Base-by-base conservation (phyloP, 2,329 filamentous ascomycete genomes). In the Colletotrichum sp. region DNA sequence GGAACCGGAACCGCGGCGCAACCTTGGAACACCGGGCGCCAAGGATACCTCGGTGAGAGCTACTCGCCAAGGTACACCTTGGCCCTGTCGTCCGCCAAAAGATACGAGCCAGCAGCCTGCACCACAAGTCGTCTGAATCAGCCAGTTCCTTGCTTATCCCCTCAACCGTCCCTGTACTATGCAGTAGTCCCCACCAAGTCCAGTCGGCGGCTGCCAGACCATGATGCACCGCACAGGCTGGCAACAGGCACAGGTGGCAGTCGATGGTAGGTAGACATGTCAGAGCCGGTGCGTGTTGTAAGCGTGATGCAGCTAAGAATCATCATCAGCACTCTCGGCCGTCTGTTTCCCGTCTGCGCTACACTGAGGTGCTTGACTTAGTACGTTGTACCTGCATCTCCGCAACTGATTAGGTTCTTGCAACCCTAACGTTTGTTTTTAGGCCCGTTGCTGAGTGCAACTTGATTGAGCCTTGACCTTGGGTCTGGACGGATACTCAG, bases 1-100 rank as follows among this genome's bases (percentile, higher is more conserved):
- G 75, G 75, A 76, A 76, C 75, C 75, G 67, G 71, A 62, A 76
- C 65, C 26, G 62, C 74, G 70, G 65, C 74, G 59, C 71, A 57
- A 30, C 65, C 74, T 69, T 65, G 64, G 64, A 73, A 73, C 73
- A 64, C 64, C 73, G 70, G 69, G 63, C 73, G 73, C 63, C 69
- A 73, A 76, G 73, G 60, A 62, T 39, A 72, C 55, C 10, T 64
- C 55, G 39, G 24, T 63, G 36, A 24, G 36, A 34, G 67, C 55
- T 26, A 13, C 34, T 9, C 5, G 18, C 4, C 18, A 21, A 60
- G 21, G 74, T 76, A 76, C 8, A 65, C 21, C 49, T 36, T 21
- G 5, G n/a, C 44, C 26, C 21, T 26, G 9, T 6, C 49, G 16
- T 7, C 64, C 30, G 70, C 64, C 13, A 74, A 65, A 65, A 34